Conservation (phyloP, 352 stramenopile species). For the Phytopythium delawarense region DNA sequence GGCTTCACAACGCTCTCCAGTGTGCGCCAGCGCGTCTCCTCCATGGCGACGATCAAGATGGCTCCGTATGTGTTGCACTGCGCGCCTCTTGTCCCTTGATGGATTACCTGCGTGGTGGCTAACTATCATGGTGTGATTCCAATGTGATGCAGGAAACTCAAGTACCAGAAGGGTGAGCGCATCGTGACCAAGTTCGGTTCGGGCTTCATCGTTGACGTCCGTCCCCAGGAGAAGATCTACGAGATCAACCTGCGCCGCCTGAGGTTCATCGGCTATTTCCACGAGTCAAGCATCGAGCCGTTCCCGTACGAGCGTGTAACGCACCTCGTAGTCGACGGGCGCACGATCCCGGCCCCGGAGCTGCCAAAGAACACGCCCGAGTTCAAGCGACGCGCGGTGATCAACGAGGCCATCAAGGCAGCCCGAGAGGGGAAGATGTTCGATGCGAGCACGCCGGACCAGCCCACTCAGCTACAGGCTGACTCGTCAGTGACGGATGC, state of each 20-base stretch:
- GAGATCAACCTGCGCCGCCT: slow-evolving; percentile 74
- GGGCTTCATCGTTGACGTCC: slow-evolving; percentile 62
- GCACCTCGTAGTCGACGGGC: slow-evolving; percentile 80
- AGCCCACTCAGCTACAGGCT: slow-evolving; percentile 14
- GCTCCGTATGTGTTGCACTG: slow-evolving; percentile 32
- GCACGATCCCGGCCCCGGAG: slow-evolving; percentile 55
- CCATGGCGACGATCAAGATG: slow-evolving; percentile 70
- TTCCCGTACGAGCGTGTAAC: slow-evolving; percentile 87
- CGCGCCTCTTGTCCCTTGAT: not conserved
- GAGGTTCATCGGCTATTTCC: slow-evolving; percentile 65
- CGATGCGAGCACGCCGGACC: slow-evolving; percentile 8
- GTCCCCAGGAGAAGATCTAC: slow-evolving; percentile 69
- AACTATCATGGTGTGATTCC: slow-evolving; percentile 4
- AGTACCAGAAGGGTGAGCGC: slow-evolving; percentile 73
- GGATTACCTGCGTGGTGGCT: not conserved
- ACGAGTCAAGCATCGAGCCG: slow-evolving; percentile 50
- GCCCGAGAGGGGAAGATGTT: slow-evolving; percentile 34
- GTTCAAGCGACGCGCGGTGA: slow-evolving; percentile 66
- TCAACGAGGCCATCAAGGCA: slow-evolving; percentile 64
- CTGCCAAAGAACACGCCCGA: slow-evolving; percentile 66
- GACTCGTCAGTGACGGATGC: not conserved
- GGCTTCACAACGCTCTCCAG: slow-evolving; percentile 54
- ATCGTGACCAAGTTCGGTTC: slow-evolving; percentile 76
- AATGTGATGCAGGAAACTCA: slow-evolving; percentile 37
- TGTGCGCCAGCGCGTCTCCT: slow-evolving; percentile 63